Conservation (phyloP, 2,329 filamentous ascomycete species). For the Tolypocladium ophioglossoides region DNA sequence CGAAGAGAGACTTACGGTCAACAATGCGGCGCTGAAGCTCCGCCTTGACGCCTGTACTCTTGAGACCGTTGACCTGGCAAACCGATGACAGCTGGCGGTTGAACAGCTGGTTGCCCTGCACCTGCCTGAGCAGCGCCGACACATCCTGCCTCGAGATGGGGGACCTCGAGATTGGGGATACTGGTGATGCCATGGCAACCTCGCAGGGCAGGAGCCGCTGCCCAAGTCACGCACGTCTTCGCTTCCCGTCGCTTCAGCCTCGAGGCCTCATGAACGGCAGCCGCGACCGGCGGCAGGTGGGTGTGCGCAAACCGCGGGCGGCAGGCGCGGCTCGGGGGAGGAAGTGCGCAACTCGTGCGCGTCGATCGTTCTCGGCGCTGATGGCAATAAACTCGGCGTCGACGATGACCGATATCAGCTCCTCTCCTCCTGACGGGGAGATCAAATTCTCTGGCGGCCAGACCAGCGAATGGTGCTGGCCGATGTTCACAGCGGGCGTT, state of each 20-base stretch:
- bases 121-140: constrained; percentile 30
- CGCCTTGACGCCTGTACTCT: constrained; percentile 75
- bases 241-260: neutral
- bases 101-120: constrained; percentile 33
- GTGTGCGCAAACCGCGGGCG: neutral
- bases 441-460: neutral
- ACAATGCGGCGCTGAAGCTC: constrained; percentile 71
- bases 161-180: constrained; percentile 19
- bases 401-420: neutral
- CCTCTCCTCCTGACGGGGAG: neutral
- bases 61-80: constrained; percentile 62
- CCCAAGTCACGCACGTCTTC: neutral
- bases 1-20: constrained; percentile 50
- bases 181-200: constrained; percentile 12
- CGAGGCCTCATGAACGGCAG: neutral
- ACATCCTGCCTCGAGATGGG: constrained; percentile 30
- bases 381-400: neutral
- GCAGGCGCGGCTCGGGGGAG: neutral
- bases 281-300: neutral
- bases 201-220: neutral
- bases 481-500: neutral
- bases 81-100: constrained; percentile 65
- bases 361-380: neutral
- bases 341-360: neutral
- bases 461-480: neutral